phyloP scores from a whole-genome alignment of 2,329 filamentous ascomycete genomes.

The Neophaeococcomyces mojaviensis region DNA sequence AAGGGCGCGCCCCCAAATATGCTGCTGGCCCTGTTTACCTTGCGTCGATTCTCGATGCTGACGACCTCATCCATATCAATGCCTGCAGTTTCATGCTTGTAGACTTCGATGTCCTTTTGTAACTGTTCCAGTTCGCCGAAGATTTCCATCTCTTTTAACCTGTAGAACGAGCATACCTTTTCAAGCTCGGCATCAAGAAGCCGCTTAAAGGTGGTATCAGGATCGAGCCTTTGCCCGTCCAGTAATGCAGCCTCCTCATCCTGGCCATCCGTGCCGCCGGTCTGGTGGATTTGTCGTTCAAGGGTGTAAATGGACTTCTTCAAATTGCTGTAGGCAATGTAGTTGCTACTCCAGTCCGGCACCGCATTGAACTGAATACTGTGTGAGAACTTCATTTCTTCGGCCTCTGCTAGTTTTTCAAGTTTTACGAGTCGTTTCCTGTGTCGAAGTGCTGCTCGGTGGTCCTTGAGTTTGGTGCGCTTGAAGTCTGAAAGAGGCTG shows the following conservation, averaged over 20 bases:
- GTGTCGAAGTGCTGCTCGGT: neutral
- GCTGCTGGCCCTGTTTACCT: constrained; percentile 39
- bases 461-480: constrained; percentile 7
- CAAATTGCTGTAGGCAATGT: constrained; percentile 96
- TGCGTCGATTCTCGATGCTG: constrained; percentile 35
- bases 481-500: constrained; percentile 15
- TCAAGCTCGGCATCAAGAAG: constrained; percentile 84
- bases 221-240: constrained; percentile 54
- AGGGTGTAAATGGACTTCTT: constrained; percentile 98
- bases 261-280: constrained; percentile 41
- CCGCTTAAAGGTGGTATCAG: constrained; percentile 72
- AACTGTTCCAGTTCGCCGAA: constrained; percentile 71
- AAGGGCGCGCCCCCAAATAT: constrained; percentile 47
- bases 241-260: constrained; percentile 87
- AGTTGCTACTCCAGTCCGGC: constrained; percentile 98
- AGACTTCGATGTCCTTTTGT: constrained; percentile 64
- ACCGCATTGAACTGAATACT: constrained; percentile 99
- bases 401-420: constrained; percentile 18
- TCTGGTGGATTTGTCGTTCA: constrained; percentile 71
- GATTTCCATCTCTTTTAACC: constrained; percentile 80
- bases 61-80: constrained; percentile 37
- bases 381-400: constrained; percentile 94
- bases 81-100: constrained; percentile 51
- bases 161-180: constrained; percentile 88
- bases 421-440: constrained; percentile 21